Percentiles rank a stretch among this genome's conserved stretches.
Conservation (phyloP, 768 basidiomycete genomes). For the Lactarius psammicola region DNA sequence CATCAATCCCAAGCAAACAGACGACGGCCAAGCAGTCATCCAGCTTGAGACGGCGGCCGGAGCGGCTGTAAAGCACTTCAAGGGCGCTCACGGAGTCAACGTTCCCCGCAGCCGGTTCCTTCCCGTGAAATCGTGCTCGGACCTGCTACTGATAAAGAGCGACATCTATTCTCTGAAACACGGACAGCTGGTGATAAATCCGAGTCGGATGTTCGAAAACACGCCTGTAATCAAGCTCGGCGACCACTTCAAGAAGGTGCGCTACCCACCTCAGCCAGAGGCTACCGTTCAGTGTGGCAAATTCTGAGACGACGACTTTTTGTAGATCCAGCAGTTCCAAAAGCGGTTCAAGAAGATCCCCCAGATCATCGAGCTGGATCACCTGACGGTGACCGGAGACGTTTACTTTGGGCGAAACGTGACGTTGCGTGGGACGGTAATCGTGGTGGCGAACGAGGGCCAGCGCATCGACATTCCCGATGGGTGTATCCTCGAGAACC, state of each 20-base stretch:
- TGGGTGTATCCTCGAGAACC: constrained; percentile 68
- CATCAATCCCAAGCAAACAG: constrained; percentile 85
- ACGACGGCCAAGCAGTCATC: constrained; percentile 83
- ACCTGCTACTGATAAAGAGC: constrained; percentile 85
- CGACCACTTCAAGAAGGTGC: constrained; percentile 93
- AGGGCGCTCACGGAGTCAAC: constrained; percentile 89
- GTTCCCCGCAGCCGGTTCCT: constrained; percentile 94
- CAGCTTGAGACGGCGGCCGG: constrained; percentile 67
- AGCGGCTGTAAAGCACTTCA: constrained; percentile 93
- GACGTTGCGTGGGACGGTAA: constrained; percentile 86
- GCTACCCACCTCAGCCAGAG: constrained; percentile 4
- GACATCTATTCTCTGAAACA: constrained; percentile 90
- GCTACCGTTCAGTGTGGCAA: not conserved
- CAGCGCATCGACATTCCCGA: constrained; percentile 74
- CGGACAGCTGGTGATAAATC: constrained; percentile 84
- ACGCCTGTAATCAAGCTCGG: constrained; percentile 97
- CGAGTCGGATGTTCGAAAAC: constrained; percentile 75
- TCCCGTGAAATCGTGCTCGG: constrained; percentile 86
- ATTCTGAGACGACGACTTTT: not conserved
- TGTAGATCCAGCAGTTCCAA: constrained; percentile 81
- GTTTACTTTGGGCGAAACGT: constrained; percentile 88
- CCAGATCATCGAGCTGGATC: constrained; percentile 86
- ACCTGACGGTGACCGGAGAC: constrained; percentile 90
- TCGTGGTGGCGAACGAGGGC: constrained; percentile 78
- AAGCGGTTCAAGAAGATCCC: constrained; percentile 96